phyloP scores from a whole-genome alignment of 164 flowering plant genomes.

The Kalanchoe fedtschenkoi region DNA sequence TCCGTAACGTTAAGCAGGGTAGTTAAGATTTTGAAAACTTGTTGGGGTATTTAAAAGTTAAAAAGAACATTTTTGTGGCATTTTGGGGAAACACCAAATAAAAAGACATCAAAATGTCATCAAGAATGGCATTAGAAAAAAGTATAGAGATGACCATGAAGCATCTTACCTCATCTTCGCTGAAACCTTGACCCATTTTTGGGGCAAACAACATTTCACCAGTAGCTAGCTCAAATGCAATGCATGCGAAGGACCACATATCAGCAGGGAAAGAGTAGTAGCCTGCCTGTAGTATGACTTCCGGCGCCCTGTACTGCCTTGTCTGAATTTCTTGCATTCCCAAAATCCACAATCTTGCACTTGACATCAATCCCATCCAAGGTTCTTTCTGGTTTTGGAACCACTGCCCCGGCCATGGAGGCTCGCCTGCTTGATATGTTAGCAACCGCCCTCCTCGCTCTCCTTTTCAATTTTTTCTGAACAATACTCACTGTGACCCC shows the following conservation, averaged over 20 bases:
- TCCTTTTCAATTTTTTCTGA: constrained; percentile 73
- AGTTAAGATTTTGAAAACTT: too few species aligned
- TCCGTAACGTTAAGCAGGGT: too few species aligned
- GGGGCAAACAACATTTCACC: constrained; percentile 95
- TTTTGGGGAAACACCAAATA: too few species aligned
- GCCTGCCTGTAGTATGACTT: constrained; percentile 68
- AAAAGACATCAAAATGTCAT: too few species aligned
- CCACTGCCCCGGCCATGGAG: constrained; percentile 41
- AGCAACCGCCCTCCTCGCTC: constrained; percentile 73
- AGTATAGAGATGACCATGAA: not conserved
- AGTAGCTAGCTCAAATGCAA: constrained; percentile 86
- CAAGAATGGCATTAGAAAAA: not conserved
- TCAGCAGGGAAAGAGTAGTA: constrained; percentile 77
- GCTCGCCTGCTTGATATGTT: constrained; percentile 57
- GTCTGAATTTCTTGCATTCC: constrained; percentile 97
- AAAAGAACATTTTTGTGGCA: too few species aligned
- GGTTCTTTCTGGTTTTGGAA: constrained; percentile 30
- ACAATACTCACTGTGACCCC: constrained; percentile 35
- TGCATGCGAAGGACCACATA: constrained; percentile 98
- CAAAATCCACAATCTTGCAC: constrained; percentile 94
- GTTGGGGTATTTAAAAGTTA: too few species aligned
- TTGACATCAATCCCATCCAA: constrained; percentile 74
- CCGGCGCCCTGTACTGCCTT: constrained; percentile 94
- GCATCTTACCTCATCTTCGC: constrained; percentile 74
- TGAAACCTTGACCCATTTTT: constrained; percentile 60